Conservation (phyloP, 2,329 filamentous ascomycete species). For the Aureobasidium melanogenum region DNA sequence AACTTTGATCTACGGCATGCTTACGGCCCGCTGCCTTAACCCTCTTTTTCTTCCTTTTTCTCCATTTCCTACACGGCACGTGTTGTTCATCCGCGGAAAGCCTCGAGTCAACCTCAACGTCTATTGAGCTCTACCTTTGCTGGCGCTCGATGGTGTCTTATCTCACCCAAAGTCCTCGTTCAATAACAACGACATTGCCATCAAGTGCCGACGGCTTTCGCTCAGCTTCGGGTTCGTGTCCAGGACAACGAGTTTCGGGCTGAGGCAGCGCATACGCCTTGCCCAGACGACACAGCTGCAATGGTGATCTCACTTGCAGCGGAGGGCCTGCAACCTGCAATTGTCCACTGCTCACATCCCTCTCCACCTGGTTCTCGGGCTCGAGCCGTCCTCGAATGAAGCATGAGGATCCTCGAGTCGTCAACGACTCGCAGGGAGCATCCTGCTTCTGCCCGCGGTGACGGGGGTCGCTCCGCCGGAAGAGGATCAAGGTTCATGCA, state of each 20-base stretch:
- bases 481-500: background rate
- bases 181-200: too few species aligned
- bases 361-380: background rate
- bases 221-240: background rate
- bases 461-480: background rate
- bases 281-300: background rate
- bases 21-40: background rate
- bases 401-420: background rate
- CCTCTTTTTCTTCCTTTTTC: background rate
- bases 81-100: slow-evolving; percentile 2
- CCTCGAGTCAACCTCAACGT: background rate
- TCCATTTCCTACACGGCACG: background rate
- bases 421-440: background rate
- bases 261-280: background rate
- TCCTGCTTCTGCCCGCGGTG: background rate
- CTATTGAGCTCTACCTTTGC: background rate
- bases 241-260: background rate
- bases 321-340: background rate
- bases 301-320: background rate
- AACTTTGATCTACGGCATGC: background rate
- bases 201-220: background rate
- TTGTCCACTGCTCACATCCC: background rate
- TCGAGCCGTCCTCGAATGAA: background rate
- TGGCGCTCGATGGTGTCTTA: background rate
- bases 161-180: background rate